phyloP scores from a whole-genome alignment of 2,329 filamentous ascomycete species.

The Pyrenophora seminiperda region DNA sequence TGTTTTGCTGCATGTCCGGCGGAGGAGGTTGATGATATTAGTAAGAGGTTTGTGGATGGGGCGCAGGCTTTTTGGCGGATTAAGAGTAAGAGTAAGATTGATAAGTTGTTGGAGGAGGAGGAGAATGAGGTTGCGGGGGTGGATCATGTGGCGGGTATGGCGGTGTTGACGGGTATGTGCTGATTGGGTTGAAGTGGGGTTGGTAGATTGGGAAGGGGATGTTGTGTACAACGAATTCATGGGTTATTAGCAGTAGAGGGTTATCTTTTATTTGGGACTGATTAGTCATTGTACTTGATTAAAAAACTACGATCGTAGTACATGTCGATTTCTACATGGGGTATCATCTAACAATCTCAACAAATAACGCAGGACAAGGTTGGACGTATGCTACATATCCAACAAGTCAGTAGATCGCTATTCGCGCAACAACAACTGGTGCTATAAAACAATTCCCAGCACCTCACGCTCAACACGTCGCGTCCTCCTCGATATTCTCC shows the following conservation, averaged over 20 bases:
- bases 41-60: conserved; percentile 69
- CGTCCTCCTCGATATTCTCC: too few relatives aligned
- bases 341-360: too few relatives aligned
- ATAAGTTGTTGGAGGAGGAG: conserved; percentile 61
- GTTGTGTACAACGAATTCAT: background rate
- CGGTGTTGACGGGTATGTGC: conserved; percentile 41
- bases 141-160: conserved; percentile 32
- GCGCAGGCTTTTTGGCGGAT: conserved; percentile 78
- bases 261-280: too few relatives aligned
- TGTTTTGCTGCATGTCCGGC: conserved; percentile 87
- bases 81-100: conserved; percentile 68
- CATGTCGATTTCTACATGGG: too few relatives aligned
- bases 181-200: conserved; percentile 4
- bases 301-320: too few relatives aligned
- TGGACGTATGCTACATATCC: too few relatives aligned
- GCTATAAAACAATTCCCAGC: too few relatives aligned
- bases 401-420: too few relatives aligned
- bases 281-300: too few relatives aligned
- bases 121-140: conserved; percentile 12
- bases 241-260: background rate
- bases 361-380: too few relatives aligned
- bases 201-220: background rate
- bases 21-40: conserved; percentile 67
- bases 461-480: too few relatives aligned
- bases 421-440: too few relatives aligned